These are phyloP conservation scores for Speleostelium caveatum DNA, from an alignment of 78 protist species.

Conservation along the genomic window DNA sequence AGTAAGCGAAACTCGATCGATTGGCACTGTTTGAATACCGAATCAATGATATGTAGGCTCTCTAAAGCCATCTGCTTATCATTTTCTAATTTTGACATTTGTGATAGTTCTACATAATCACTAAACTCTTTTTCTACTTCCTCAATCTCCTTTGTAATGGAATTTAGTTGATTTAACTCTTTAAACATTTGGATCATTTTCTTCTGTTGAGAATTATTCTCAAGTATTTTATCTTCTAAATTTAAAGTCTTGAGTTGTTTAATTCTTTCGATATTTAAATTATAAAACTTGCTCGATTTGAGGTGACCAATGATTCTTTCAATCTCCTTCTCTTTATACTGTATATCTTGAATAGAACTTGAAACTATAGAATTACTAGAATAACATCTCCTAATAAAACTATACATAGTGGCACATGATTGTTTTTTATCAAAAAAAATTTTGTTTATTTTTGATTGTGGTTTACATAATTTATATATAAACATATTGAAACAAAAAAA, in stretches of 20 bases:
- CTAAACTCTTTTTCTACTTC: not conserved
- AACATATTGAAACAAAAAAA: too few relatives aligned
- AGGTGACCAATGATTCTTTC: slow-evolving; percentile 17
- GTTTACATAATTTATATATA: too few relatives aligned
- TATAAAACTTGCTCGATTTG: not conserved
- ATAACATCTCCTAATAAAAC: too few relatives aligned
- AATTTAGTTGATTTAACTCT: not conserved
- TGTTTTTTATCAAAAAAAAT: too few relatives aligned
- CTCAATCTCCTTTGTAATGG: not conserved
- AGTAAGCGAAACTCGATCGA: slow-evolving; percentile 3
- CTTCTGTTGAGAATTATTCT: too few relatives aligned
- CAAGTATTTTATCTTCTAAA: not conserved
- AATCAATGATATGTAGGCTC: not conserved
- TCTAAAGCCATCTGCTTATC: not conserved
- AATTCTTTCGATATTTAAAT: not conserved
- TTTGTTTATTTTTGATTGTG: too few relatives aligned
- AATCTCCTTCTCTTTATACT: slow-evolving; percentile 36
- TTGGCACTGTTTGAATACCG: not conserved
- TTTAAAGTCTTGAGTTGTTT: not conserved
- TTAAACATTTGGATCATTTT: slow-evolving; percentile 13
- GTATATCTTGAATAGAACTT: too few relatives aligned
- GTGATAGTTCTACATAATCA: not conserved
- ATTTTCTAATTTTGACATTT: not conserved
- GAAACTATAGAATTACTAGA: too few relatives aligned
- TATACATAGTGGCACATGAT: too few relatives aligned